Base-by-base conservation (phyloP, 768 basidiomycete genomes). In the Erythrobasidium yunnanense region DNA sequence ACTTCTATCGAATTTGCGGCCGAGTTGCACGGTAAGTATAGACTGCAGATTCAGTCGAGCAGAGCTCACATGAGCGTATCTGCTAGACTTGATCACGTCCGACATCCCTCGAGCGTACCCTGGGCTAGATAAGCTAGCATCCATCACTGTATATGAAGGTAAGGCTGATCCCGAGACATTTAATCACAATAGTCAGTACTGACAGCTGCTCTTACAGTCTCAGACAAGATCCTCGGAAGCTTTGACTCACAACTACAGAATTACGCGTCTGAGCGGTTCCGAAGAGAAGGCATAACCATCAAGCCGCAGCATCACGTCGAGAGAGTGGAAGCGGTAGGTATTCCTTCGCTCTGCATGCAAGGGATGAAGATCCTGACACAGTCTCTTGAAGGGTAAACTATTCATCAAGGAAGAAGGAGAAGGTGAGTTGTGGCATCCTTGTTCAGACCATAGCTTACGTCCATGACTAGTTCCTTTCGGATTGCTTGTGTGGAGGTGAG, bases 1-100 rank as follows among this genome's bases (percentile, higher is more conserved):
- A 79, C 78, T 18, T 74, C 87, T 13, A 84, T 88, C 47, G 88
- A 90, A 75, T 90, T 89, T 71, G 81, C 87, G 0, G 87, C 88
- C 7, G 88, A 90, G 74, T 74, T 90, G 51, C 83, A 87, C 70
- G 67, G 57, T 65, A 8, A 38, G 54, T 55, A 6, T 32, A 8
- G 15, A 7, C 11, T 55, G 15, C 13, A 29, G 25, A 18, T 27
- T 13, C 13, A 7, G 22, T 45, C 4, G 29, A n/a, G 46, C 4
- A 11, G 38, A 50, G 3, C 18, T 51, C 6, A 22, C n/a, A 18
- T 25, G 2, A 34, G n/a, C 47, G 7, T 33, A 15, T 6, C 23
- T 58, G 8, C 20, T 38, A 63, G 88, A 90, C 74, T 79, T 90
- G 1, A 77, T 89, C 32, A 82, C 83, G 66, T 78, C 81, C 2